A percentile compares a stretch with the other conserved stretches of the same genome.
Evolutionary conservation across 1,284 basidiomycete genomes (phyloP).

Genomic region (Papiliotrema terrestris): DNA sequence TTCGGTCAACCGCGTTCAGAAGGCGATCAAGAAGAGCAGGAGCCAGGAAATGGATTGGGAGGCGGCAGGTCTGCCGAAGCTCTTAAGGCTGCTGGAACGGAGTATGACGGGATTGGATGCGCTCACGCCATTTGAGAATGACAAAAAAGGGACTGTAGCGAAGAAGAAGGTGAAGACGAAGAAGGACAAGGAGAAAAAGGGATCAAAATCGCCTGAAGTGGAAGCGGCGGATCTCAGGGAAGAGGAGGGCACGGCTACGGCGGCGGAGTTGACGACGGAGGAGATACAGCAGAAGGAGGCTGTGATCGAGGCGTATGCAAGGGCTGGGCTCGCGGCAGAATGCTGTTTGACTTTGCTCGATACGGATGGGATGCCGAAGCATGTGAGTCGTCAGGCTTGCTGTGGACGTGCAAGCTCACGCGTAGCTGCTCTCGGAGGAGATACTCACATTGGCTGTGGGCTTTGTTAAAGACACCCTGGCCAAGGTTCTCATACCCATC

Average conservation of each 20-base stretch:
- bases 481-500: constrained; percentile 78
- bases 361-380: constrained; percentile 74
- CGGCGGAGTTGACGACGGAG: constrained; percentile 19
- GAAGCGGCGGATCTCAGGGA: constrained; percentile 28
- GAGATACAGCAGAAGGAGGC: constrained; percentile 25
- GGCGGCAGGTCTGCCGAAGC: constrained; percentile 57
- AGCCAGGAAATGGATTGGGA: constrained; percentile 51
- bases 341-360: constrained; percentile 73
- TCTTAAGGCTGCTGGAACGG: constrained; percentile 72
- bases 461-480: constrained; percentile 73
- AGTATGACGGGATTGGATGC: constrained; percentile 69
- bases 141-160: constrained; percentile 27
- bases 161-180: constrained; percentile 17
- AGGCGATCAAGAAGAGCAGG: constrained; percentile 13
- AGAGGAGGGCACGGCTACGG: constrained; percentile 18
- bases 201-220: constrained; percentile 38
- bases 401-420: constrained; percentile 12
- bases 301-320: constrained; percentile 59
- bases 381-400: constrained; percentile 55
- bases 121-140: constrained; percentile 62
- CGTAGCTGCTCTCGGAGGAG: constrained; percentile 84
- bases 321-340: constrained; percentile 74
- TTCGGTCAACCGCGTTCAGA: constrained; percentile 27
- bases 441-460: constrained; percentile 73
- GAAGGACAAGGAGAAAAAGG: constrained; percentile 51